Conservation (phyloP, 2,329 filamentous ascomycete species). For the Mollisia scopiformis region DNA sequence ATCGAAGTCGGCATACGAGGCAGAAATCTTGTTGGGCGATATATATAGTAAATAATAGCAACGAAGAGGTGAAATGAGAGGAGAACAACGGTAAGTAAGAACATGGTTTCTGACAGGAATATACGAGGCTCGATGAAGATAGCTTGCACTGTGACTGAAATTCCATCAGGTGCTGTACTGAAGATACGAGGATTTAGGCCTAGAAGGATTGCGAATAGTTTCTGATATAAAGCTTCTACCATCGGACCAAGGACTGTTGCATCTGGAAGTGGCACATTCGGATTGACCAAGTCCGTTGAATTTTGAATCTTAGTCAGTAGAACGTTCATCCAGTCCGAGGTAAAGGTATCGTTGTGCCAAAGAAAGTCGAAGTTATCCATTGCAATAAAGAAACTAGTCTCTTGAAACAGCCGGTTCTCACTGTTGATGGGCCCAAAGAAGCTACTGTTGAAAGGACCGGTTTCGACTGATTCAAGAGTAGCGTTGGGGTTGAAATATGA, state of each 20-base stretch:
- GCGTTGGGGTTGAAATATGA: neutral
- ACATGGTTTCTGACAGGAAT: constrained; percentile 51
- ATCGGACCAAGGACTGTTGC: constrained; percentile 30
- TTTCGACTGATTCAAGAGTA: neutral
- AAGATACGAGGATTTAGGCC: constrained; percentile 46
- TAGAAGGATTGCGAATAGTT: constrained; percentile 48
- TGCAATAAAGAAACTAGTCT: constrained; percentile 4
- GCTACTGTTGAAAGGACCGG: neutral
- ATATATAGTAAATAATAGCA: constrained; percentile 46
- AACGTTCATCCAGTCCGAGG: constrained; percentile 50
- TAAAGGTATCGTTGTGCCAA: constrained; percentile 52
- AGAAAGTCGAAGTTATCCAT: neutral
- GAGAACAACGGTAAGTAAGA: constrained; percentile 47
- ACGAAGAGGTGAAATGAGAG: constrained; percentile 47
- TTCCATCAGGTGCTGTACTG: constrained; percentile 10
- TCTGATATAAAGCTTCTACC: constrained; percentile 38
- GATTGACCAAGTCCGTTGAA: constrained; percentile 37
- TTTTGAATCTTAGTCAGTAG: constrained; percentile 41
- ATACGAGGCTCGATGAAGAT: constrained; percentile 43
- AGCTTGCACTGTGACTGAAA: neutral
- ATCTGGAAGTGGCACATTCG: constrained; percentile 37
- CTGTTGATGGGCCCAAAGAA: constrained; percentile 33
- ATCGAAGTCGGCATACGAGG: constrained; percentile 55
- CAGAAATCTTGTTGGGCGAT: constrained; percentile 45
- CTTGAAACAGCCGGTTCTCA: neutral